A percentile compares a stretch with the other conserved stretches of the same genome.
These are phyloP conservation scores for Pestalotiopsis sp. DNA, from an alignment of 2,329 filamentous ascomycete species.

Conservation along the genomic window DNA sequence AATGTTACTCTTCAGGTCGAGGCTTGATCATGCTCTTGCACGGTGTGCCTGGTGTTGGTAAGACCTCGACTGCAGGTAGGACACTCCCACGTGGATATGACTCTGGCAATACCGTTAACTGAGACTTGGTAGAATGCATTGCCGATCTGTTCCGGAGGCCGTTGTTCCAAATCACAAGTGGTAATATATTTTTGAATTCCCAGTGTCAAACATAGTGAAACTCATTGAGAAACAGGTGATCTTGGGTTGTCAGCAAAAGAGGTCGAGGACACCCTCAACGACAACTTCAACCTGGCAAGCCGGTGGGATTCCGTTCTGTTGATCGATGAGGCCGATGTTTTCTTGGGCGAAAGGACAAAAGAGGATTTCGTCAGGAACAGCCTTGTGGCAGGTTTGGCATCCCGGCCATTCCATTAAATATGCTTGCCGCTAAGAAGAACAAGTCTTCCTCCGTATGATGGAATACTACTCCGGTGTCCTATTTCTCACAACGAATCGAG, in stretches of 20 bases:
- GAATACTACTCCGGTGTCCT: conserved; percentile 39
- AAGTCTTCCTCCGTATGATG: conserved; percentile 14
- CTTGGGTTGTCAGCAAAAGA: conserved; percentile 21
- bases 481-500: conserved; percentile 38
- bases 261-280: conserved; percentile 19
- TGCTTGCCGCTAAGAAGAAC: background rate
- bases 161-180: background rate
- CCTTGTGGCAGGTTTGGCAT: background rate
- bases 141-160: conserved; percentile 30
- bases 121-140: conserved; percentile 31
- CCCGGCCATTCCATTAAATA: background rate
- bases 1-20: background rate
- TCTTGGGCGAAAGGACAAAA: conserved; percentile 13
- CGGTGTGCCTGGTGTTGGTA: background rate
- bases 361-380: background rate
- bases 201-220: too few species aligned
- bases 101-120: too few species aligned
- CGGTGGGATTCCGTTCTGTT: conserved; percentile 24
- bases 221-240: conserved; percentile 8
- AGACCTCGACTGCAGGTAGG: background rate
- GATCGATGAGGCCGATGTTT: conserved; percentile 22
- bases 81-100: too few species aligned
- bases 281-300: conserved; percentile 21
- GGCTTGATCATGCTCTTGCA: background rate
- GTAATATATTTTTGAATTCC: background rate